These are phyloP conservation scores for Penicillium sp. DNA, from an alignment of 2,329 filamentous ascomycete genomes.

Conservation along the genomic window DNA sequence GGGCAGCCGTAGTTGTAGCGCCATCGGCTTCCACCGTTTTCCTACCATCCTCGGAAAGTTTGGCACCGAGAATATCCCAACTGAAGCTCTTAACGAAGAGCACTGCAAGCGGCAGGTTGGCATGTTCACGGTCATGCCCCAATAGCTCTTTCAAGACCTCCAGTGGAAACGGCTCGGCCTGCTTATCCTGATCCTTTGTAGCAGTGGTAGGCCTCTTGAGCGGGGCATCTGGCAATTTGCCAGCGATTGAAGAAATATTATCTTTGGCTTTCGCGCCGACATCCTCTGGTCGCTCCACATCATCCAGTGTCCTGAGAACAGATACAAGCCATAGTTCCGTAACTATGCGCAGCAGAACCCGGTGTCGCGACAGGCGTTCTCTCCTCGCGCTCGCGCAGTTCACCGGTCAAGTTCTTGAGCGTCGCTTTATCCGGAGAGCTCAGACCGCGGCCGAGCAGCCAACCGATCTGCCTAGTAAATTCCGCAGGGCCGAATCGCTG, in stretches of 20 bases:
- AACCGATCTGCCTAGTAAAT: slow-evolving; percentile 86
- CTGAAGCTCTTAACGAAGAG: slow-evolving; percentile 94
- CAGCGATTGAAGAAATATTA: slow-evolving; percentile 33
- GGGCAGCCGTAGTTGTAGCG: slow-evolving; percentile 48
- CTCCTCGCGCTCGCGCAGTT: slow-evolving; percentile 89
- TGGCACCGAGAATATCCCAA: slow-evolving; percentile 89
- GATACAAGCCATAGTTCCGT: slow-evolving; percentile 96
- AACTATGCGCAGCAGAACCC: slow-evolving; percentile 78
- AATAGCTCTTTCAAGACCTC: slow-evolving; percentile 97
- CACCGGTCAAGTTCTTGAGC: slow-evolving; percentile 70
- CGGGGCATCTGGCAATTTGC: slow-evolving; percentile 50
- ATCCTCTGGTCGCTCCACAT: slow-evolving; percentile 61
- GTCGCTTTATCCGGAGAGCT: slow-evolving; percentile 81
- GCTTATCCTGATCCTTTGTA: slow-evolving; percentile 55
- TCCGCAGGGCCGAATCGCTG: slow-evolving; percentile 87
- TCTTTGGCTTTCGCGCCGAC: slow-evolving; percentile 53
- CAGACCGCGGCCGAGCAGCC: slow-evolving; percentile 85
- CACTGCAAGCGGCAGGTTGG: slow-evolving; percentile 84
- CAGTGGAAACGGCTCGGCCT: slow-evolving; percentile 86
- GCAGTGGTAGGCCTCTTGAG: slow-evolving; percentile 57
- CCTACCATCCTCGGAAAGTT: slow-evolving; percentile 66
- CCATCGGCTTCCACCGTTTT: slow-evolving; percentile 81
- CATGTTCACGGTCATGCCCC: slow-evolving; percentile 86
- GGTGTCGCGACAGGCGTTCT: slow-evolving; percentile 84
- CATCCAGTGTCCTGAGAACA: slow-evolving; percentile 73